A percentile compares a stretch with the other conserved stretches of the same genome.
phyloP scores from a whole-genome alignment of 176 grass and related monocot genomes.

The Secale cereale region DNA sequence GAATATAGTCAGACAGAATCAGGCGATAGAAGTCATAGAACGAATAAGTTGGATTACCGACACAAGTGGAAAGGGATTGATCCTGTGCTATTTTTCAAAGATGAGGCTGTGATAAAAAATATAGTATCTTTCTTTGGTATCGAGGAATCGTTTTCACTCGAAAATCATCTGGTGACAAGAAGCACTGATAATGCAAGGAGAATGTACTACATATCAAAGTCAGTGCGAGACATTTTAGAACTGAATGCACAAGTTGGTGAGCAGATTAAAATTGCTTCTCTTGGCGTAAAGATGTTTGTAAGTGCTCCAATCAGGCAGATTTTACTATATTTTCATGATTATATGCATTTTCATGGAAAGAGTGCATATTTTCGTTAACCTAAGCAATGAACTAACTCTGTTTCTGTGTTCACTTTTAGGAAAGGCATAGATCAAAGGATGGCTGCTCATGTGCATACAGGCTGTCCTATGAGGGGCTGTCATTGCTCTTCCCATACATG shows the following conservation, averaged over 20 bases:
- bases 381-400: neutral
- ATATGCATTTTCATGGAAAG: neutral
- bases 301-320: conserved; percentile 7
- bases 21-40: conserved; percentile 21
- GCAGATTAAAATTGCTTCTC: conserved; percentile 81
- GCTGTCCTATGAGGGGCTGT: conserved; percentile 77
- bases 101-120: conserved; percentile 50
- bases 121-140: conserved; percentile 81
- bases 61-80: conserved; percentile 75
- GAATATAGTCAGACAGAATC: conserved; percentile 34
- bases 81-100: conserved; percentile 76
- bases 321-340: neutral
- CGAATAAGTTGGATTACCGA: conserved; percentile 26
- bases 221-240: conserved; percentile 61
- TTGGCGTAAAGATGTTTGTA: conserved; percentile 95
- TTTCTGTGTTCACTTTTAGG: conserved; percentile 35
- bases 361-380: neutral
- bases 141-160: conserved; percentile 56
- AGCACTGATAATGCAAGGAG: conserved; percentile 77
- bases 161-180: conserved; percentile 71
- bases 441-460: conserved; percentile 69
- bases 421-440: conserved; percentile 86
- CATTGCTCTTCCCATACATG: conserved; percentile 68
- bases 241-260: conserved; percentile 65
- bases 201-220: conserved; percentile 82